Evolutionary conservation across 2,329 filamentous ascomycete genomes (phyloP).

Genomic region (Zalaria sp.): DNA sequence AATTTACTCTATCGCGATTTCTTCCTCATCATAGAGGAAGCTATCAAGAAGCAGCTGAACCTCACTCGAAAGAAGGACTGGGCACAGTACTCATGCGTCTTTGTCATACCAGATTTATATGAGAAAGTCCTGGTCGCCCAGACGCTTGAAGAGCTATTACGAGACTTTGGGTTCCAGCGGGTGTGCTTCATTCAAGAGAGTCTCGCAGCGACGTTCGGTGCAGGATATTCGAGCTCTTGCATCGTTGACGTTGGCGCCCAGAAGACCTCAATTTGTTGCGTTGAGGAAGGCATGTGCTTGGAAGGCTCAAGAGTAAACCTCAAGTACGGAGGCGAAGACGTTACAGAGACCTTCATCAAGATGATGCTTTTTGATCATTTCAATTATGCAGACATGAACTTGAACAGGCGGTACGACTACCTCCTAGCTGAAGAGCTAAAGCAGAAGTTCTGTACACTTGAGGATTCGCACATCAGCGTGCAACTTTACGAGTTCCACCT

Average conservation of each 20-base stretch:
- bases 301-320: constrained; percentile 92
- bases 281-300: constrained; percentile 88
- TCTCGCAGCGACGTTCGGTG: constrained; percentile 85
- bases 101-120: constrained; percentile 92
- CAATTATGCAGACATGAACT: constrained; percentile 87
- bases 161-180: constrained; percentile 76
- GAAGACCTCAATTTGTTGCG: constrained; percentile 93
- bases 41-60: constrained; percentile 72
- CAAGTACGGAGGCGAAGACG: constrained; percentile 84
- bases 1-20: constrained; percentile 77
- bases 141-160: constrained; percentile 71
- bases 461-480: constrained; percentile 77
- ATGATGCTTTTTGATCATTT: constrained; percentile 98
- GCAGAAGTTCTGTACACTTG: constrained; percentile 82
- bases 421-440: constrained; percentile 91
- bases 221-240: constrained; percentile 84
- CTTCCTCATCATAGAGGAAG: constrained; percentile 72
- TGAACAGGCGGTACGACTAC: constrained; percentile 81
- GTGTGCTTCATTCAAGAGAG: constrained; percentile 95
- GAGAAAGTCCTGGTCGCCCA: constrained; percentile 85
- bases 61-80: constrained; percentile 66
- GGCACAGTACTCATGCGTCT: constrained; percentile 88
- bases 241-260: constrained; percentile 94
- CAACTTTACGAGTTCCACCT: constrained; percentile 85
- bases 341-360: constrained; percentile 88